A percentile compares a stretch with the other conserved stretches of the same genome.
phyloP scores from a whole-genome alignment of 768 basidiomycete genomes.

The Lepiota subincarnata region DNA sequence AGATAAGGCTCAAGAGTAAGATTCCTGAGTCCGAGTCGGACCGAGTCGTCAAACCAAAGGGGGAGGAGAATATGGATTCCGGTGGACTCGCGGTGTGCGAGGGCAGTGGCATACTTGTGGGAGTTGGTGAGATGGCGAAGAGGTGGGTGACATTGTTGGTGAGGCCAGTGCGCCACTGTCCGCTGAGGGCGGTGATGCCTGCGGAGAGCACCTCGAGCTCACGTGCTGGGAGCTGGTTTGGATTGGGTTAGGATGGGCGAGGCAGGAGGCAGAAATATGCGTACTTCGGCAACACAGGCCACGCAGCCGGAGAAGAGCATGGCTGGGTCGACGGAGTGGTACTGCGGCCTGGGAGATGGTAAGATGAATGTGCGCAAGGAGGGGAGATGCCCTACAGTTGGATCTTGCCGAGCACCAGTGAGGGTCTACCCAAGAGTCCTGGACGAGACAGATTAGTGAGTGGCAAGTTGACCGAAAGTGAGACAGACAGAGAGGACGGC shows the following conservation, averaged over 20 bases:
- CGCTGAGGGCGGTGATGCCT: conserved; percentile 76
- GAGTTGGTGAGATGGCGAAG: conserved; percentile 56
- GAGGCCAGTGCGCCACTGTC: conserved; percentile 72
- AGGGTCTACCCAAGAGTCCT: too few relatives aligned
- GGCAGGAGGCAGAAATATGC: conserved; percentile 14
- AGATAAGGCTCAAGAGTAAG: conserved; percentile 55
- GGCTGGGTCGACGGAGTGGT: conserved; percentile 72
- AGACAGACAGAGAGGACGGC: too few relatives aligned
- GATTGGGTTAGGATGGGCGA: not conserved
- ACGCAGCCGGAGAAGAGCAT: conserved; percentile 80
- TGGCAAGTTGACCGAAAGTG: too few relatives aligned
- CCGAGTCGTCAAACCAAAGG: conserved; percentile 86
- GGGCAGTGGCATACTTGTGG: conserved; percentile 46
- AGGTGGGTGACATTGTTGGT: conserved; percentile 88
- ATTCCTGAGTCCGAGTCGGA: conserved; percentile 49
- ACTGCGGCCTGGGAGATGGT: conserved; percentile 36
- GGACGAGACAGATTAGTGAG: too few relatives aligned
- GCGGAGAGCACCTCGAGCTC: conserved; percentile 77
- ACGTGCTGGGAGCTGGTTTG: conserved; percentile 45
- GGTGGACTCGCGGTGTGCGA: too few relatives aligned
- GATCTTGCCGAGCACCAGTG: too few relatives aligned
- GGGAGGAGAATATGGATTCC: conserved; percentile 52
- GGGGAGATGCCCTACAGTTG: too few relatives aligned
- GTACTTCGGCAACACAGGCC: conserved; percentile 65
- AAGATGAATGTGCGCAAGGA: too few relatives aligned